Evolutionary conservation across 2,329 filamentous ascomycete genomes (phyloP), one percentile per base, ranked within the genome.

Genomic region (Drechslerella coelobrocha): DNA sequence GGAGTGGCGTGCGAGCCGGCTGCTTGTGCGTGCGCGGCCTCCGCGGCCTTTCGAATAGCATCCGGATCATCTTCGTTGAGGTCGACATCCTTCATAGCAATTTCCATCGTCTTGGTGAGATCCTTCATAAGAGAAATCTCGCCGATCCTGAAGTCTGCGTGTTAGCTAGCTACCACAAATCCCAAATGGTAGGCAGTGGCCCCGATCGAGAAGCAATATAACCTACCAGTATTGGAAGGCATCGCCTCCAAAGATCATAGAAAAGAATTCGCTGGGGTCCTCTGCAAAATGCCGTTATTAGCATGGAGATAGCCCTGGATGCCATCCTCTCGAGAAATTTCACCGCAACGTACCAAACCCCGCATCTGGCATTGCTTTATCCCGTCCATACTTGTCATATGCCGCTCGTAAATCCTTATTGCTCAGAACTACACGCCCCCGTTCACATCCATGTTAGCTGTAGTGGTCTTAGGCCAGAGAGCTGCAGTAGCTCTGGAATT

Each of bases 81-180:
- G 76, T 91, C 90, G 79, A 87, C 86, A 72, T 88, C 87, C 61
- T 90, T 84, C 87, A 92, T 93, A 19, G 91, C 92, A 75, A 99
- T 97, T 77, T 99, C 94, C 93, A 99, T 97, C 47, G 92, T 96
- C 77, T 92, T 91, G 17, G 93, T 97, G 60, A 99, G 84, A 77
- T 99, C 94, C 82, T 97, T 97, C 90, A 99, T 97, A 65, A 99
- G 86, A 54, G 91, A 94, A 75, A 99, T 96, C 83, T 99, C 94
- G 75, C 94, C 94, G 77, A 99, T 97, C 84, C 75, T 76, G 54
- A 12, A 24, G 39, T 9, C 19, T 50, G 12, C 4, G 29, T 57
- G 77, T 78, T 55, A 14, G 29, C 56, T 60, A 55, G 55, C 19
- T n/a, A 12, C 21, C 10, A 24, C 12, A 27, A 21, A 7, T 17